Evolutionary conservation across 2,329 filamentous ascomycete species (phyloP), one percentile per base, ranked within the genome.

Genomic region (Penicillium digitatum): DNA sequence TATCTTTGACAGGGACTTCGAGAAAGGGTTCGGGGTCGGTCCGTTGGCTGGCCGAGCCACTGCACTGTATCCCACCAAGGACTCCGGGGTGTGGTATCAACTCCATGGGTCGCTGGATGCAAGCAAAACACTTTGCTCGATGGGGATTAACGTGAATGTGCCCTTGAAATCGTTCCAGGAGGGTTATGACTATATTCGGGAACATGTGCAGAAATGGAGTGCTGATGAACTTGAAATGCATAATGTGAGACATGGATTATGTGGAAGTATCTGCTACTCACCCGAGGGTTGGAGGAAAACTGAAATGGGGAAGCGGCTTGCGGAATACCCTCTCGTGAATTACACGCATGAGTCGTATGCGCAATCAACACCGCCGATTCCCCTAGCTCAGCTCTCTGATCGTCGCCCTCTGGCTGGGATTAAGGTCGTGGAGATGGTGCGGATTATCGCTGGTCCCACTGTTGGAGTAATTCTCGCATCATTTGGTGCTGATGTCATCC

Each of bases 41-140:
- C 64, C 73, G 0, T 62, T 79, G 45, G 70, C 71, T 31, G 74
- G 73, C 40, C 73, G 78, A 18, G 64, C 72, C 4, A 78, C 76
- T 8, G 76, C 72, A 2, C 72, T 80, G 43, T 82, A 81, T 57
- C 76, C 74, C 8, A 82, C 80, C 0, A 74, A 71, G n/a, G 67
- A 77, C 32, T 65, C 71, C 0, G 69, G 71, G 0, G 72, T 75
- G 0, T 81, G 77, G 76, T 82, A 79, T 62, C 78, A 78, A 11
- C 69, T 82, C 0, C 78, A 82, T 50, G 80, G 80, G 5, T 80
- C 76, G 0, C 69, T 82, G 42, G 65, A 79, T 34, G 74, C 78
- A 0, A 63, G 66, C 2, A 70, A 73, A 2, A 76, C 77, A 0
- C 70, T 82, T 1, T 61, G 69, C 26, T 73, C 76, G n/a, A 75